Conservation (phyloP, 768 basidiomycete species). For the Strobilomyces confusus region DNA sequence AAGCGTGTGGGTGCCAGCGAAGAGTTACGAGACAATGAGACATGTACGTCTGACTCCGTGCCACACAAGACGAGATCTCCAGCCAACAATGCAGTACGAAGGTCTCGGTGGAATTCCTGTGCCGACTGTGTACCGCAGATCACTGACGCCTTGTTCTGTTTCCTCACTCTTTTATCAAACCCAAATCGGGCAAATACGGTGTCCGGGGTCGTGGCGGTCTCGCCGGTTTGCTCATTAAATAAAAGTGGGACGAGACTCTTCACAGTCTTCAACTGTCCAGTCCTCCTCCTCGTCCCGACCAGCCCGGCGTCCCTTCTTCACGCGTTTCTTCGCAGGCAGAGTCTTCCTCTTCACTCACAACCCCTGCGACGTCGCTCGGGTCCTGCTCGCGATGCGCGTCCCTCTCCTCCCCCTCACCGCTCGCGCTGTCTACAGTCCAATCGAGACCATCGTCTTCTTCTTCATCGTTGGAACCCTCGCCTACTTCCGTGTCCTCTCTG, state of each 20-base stretch:
- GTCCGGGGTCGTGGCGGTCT: conserved; percentile 20
- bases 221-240: conserved; percentile 24
- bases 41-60: neutral
- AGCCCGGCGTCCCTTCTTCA: neutral
- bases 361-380: neutral
- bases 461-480: conserved; percentile 87
- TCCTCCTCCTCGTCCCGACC: neutral
- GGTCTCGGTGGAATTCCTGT: neutral
- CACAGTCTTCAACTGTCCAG: too few species aligned
- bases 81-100: neutral
- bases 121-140: neutral
- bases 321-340: neutral
- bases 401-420: conserved; percentile 64
- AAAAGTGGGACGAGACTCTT: conserved; percentile 31
- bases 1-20: too few species aligned
- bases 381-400: conserved; percentile 45
- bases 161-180: neutral
- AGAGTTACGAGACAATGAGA: neutral
- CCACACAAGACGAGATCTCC: neutral
- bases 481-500: conserved; percentile 90
- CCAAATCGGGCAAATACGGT: conserved; percentile 14
- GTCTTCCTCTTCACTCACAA: neutral
- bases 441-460: conserved; percentile 89
- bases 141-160: neutral
- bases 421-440: conserved; percentile 71